phyloP scores from a whole-genome alignment of 768 basidiomycete species.

The Suillus hirtellus region DNA sequence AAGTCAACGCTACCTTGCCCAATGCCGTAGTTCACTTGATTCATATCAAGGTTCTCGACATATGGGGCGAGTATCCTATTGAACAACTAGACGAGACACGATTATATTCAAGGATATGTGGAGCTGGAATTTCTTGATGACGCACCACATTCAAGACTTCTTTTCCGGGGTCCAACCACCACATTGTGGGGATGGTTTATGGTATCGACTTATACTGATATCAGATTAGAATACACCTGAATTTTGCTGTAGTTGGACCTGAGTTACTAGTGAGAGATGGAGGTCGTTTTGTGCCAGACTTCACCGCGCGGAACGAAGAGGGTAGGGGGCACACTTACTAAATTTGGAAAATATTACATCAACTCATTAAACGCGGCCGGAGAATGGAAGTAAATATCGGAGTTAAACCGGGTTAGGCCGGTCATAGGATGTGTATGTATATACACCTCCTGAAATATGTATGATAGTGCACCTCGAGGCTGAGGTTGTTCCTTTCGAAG shows the following conservation, averaged over 20 bases:
- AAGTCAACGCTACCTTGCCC: slow-evolving; percentile 60
- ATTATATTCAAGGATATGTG: neutral
- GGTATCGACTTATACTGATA: slow-evolving; percentile 2
- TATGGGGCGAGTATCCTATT: slow-evolving; percentile 93
- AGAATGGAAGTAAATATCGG: neutral
- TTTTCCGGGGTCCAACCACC: slow-evolving; percentile 88
- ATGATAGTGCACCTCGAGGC: neutral
- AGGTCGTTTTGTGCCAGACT: neutral
- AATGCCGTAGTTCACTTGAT: slow-evolving; percentile 93
- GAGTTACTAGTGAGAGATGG: neutral
- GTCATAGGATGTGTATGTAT: neutral
- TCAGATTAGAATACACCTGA: too few species aligned
- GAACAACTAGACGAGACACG: slow-evolving; percentile 54
- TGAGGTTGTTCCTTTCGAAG: slow-evolving; percentile 4
- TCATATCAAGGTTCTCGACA: slow-evolving; percentile 93
- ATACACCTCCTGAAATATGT: neutral
- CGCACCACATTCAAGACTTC: slow-evolving; percentile 79
- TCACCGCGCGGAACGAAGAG: neutral
- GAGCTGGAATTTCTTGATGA: slow-evolving; percentile 17
- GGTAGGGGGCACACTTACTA: neutral
- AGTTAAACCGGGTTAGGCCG: neutral
- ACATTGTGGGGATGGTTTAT: slow-evolving; percentile 48
- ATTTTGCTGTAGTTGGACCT: neutral
- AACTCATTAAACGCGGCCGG: neutral
- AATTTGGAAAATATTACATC: slow-evolving; percentile 1